Conservation (phyloP, 2,329 filamentous ascomycete genomes). For the Sclerotinia spermophila region DNA sequence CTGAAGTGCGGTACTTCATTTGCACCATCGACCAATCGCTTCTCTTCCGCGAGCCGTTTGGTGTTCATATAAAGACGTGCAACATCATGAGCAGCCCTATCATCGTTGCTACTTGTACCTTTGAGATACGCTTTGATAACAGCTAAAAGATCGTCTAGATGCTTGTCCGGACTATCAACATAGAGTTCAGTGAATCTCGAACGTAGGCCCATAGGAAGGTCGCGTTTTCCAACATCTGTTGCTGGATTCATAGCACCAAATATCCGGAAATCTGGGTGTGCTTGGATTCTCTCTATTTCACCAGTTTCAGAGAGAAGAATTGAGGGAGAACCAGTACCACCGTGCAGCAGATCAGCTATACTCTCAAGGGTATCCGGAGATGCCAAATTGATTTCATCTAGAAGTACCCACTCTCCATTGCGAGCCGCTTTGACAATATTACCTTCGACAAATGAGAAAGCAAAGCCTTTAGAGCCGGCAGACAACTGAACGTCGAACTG, state of each 20-base stretch:
- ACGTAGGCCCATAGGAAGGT: conserved; percentile 81
- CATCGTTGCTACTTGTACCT: conserved; percentile 65
- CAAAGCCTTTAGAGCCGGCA: conserved; percentile 70
- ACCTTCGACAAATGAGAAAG: conserved; percentile 93
- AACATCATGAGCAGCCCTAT: conserved; percentile 73
- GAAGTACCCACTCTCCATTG: conserved; percentile 93
- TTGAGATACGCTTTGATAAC: conserved; percentile 89
- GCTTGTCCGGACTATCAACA: conserved; percentile 82
- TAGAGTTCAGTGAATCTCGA: conserved; percentile 96
- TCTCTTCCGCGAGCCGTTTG: conserved; percentile 74
- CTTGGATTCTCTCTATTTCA: conserved; percentile 82
- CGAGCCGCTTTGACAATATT: conserved; percentile 94
- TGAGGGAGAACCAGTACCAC: conserved; percentile 70
- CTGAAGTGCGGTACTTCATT: conserved; percentile 97
- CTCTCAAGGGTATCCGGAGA: conserved; percentile 93
- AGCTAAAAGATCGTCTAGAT: conserved; percentile 78
- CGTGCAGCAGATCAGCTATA: conserved; percentile 79
- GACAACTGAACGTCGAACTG: conserved; percentile 78
- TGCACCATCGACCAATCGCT: conserved; percentile 86
- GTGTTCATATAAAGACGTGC: conserved; percentile 85
- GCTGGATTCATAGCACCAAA: conserved; percentile 99
- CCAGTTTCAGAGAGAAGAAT: conserved; percentile 90
- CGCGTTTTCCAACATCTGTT: conserved; percentile 93
- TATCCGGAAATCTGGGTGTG: conserved; percentile 89
- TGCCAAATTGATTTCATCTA: conserved; percentile 96